A percentile compares a stretch with the other conserved stretches of the same genome.
These are phyloP conservation scores for Lavandula angustifolia DNA, from an alignment of 257 asterid genomes.

Conservation along the genomic window DNA sequence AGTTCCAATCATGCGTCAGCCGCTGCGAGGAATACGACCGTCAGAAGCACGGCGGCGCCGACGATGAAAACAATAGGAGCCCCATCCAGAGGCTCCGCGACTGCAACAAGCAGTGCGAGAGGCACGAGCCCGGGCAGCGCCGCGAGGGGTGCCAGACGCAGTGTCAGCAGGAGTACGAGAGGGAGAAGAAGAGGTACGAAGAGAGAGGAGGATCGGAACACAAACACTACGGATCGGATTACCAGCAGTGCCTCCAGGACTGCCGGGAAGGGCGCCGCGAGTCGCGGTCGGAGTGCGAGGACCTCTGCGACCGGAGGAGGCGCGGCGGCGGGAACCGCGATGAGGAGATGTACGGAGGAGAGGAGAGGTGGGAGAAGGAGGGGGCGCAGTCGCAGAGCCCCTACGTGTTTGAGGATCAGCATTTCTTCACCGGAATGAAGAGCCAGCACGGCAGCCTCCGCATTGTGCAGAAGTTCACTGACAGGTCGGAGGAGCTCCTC, in stretches of 20 bases:
- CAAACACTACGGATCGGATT: constrained; percentile 13
- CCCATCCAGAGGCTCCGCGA: constrained; percentile 36
- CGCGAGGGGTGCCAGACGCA: constrained; percentile 16
- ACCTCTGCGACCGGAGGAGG: background rate
- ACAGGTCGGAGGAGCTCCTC: constrained; percentile 51
- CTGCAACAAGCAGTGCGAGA: constrained; percentile 31
- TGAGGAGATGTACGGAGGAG: background rate
- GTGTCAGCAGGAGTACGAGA: constrained; percentile 24
- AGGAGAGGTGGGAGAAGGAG: background rate
- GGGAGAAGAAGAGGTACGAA: constrained; percentile 16
- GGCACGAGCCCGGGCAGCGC: background rate
- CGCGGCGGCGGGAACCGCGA: no score
- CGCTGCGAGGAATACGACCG: constrained; percentile 29
- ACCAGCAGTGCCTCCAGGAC: constrained; percentile 18
- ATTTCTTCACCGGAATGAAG: constrained; percentile 46
- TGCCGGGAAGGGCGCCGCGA: constrained; percentile 17
- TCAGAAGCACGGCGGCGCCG: constrained; percentile 22
- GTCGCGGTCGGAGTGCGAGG: background rate
- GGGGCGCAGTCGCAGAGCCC: constrained; percentile 34
- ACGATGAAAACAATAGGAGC: constrained; percentile 9
- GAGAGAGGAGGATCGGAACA: background rate
- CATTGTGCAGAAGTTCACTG: constrained; percentile 54
- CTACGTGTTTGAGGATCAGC: constrained; percentile 58
- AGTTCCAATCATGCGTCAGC: constrained; percentile 26
- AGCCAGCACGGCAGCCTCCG: constrained; percentile 57